Percentiles rank a stretch among this genome's conserved stretches.
These are phyloP conservation scores for Vaccinium vitisidaea DNA, from an alignment of 148 eudicot genomes.

Conservation along the genomic window DNA sequence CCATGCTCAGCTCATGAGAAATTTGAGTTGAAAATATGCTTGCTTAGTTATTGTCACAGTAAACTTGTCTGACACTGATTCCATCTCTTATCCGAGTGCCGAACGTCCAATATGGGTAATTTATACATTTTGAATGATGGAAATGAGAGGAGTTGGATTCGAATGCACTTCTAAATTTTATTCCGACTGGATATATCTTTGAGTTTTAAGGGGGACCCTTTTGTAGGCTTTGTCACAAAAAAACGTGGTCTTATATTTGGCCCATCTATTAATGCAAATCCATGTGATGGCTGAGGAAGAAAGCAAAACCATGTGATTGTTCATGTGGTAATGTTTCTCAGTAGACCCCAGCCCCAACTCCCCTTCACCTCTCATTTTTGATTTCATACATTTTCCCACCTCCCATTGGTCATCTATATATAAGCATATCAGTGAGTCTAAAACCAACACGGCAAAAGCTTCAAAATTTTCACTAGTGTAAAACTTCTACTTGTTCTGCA, in stretches of 20 bases:
- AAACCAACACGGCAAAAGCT: not conserved
- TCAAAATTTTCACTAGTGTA: not conserved
- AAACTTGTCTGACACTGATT: too few species aligned
- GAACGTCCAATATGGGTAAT: too few species aligned
- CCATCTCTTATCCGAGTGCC: too few species aligned
- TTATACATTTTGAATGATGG: too few species aligned
- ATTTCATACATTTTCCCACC: not conserved
- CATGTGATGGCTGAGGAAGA: not conserved
- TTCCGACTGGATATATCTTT: not conserved
- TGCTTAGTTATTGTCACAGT: too few species aligned
- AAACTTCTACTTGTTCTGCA: not conserved
- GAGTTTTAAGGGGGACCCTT: not conserved
- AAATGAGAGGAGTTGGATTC: too few species aligned
- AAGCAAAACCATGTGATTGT: constrained; percentile 12
- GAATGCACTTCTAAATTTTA: too few species aligned
- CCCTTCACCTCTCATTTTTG: constrained; percentile 2
- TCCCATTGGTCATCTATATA: not conserved
- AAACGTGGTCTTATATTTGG: not conserved
- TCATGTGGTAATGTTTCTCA: not conserved
- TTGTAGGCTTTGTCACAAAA: not conserved
- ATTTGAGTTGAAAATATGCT: too few species aligned
- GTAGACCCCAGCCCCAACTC: not conserved
- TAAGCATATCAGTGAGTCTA: not conserved
- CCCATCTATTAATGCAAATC: not conserved
- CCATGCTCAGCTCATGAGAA: too few species aligned